Evolutionary conservation across 169 alveolate genomes (phyloP), one percentile per base, ranked within the genome.

Genomic region (Plasmodium gallinaceum): DNA sequence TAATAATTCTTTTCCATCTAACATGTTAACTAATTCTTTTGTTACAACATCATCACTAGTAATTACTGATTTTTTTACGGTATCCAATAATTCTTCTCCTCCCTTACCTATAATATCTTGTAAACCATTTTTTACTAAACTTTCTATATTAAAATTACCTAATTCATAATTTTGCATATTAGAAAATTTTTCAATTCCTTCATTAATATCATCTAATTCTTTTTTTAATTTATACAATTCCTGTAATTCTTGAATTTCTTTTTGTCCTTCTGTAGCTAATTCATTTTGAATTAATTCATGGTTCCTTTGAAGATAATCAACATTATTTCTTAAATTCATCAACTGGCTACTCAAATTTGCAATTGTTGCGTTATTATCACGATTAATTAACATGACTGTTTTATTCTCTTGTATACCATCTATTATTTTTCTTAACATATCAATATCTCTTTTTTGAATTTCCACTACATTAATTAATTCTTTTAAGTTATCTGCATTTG

Each of bases 1-100:
- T 45, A 70, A 76, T 9, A 78, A 45, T 65, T 78, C 89, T 78
- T 78, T 78, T 46, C 89, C 89, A 57, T 78, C 46, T 64, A 78
- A 46, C 12, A 78, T 24, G 16, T 46, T 66, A 14, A 14, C 70
- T 32, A 78, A 22, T 2, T 64, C 89, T 26, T 43, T 58, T 26
- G 62, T 72, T 5, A 46, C 24, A 43, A 42, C 65, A 24, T 43
- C 80, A 48, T 54, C 76, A 16, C 37, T 64, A 46, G 64, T 68
- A 6, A 52, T 39, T 65, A 62, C 20, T 14, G 76, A 14, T 22
- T 14, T 54, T 39, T 76, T 76, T 9, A 78, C 89, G 20, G 46
- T 57, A 51, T 78, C 76, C 70, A 78, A 24, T 24, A 78, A n/a
- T 16, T 26, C 45, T 5, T 64, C 62, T 16, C 89, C 64, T 14